phyloP scores from a whole-genome alignment of 148 eudicot species.

The Suaeda aralocaspica region DNA sequence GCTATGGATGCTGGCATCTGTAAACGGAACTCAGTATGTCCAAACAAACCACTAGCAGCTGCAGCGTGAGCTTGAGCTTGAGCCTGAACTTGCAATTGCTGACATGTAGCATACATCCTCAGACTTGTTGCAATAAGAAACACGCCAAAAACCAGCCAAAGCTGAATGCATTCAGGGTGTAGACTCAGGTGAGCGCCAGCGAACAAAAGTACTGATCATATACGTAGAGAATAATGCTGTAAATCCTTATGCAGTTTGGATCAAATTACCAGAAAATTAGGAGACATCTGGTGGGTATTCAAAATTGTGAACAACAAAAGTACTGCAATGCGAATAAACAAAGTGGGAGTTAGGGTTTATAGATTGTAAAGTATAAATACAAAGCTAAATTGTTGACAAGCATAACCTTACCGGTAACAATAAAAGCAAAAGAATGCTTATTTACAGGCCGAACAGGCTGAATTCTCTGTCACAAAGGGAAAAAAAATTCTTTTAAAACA shows the following conservation, averaged over 20 bases:
- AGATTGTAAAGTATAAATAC: background rate
- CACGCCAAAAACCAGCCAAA: slow-evolving; percentile 42
- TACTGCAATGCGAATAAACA: slow-evolving; percentile 23
- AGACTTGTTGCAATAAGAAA: slow-evolving; percentile 40
- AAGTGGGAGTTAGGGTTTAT: background rate
- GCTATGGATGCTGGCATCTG: slow-evolving; percentile 48
- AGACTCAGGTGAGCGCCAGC: background rate
- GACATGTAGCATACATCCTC: slow-evolving; percentile 46
- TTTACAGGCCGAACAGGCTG: slow-evolving; percentile 29
- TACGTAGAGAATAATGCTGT: background rate
- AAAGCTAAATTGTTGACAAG: background rate
- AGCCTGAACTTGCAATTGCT: slow-evolving; percentile 45
- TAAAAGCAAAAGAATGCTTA: slow-evolving; percentile 27
- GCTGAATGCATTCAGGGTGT: slow-evolving; percentile 26
- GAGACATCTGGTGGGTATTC: slow-evolving; percentile 44
- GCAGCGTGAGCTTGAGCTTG: slow-evolving; percentile 37
- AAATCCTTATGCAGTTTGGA: background rate
- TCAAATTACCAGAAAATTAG: slow-evolving; percentile 43
- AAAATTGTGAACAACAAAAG: slow-evolving; percentile 43
- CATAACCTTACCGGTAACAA: slow-evolving; percentile 21
- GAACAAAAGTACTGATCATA: background rate
- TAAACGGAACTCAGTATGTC: slow-evolving; percentile 37
- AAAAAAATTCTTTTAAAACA: background rate
- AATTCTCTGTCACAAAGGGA: slow-evolving; percentile 16
- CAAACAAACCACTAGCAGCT: slow-evolving; percentile 35